A percentile compares a stretch with the other conserved stretches of the same genome.
Conservation (phyloP, 1,139 yeast genomes). For the Pichia sp. region DNA sequence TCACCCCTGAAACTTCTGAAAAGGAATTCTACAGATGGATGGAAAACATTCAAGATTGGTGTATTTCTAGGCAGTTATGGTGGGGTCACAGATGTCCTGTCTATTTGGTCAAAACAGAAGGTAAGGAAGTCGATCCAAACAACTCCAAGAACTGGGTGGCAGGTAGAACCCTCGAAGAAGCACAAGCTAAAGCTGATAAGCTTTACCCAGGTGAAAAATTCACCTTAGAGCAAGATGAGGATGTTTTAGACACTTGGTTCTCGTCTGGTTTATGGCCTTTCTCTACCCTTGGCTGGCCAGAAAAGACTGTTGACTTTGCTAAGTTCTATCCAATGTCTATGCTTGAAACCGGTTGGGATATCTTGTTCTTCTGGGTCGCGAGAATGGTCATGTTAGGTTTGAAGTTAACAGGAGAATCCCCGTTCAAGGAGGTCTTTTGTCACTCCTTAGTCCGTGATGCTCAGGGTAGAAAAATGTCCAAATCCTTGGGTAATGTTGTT, state of each 20-base stretch:
- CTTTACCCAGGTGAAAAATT: conserved; percentile 69
- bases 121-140: conserved; percentile 53
- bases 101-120: conserved; percentile 79
- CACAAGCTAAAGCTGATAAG: conserved; percentile 69
- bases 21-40: conserved; percentile 94
- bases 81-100: conserved; percentile 99
- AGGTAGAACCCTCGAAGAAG: conserved; percentile 79
- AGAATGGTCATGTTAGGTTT: conserved; percentile 92
- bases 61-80: conserved; percentile 98
- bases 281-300: conserved; percentile 95
- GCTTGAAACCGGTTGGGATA: conserved; percentile 99
- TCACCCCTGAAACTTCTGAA: conserved; percentile 85
- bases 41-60: conserved; percentile 97
- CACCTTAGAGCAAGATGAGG: conserved; percentile 91
- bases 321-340: conserved; percentile 84
- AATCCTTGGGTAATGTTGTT: conserved; percentile 91
- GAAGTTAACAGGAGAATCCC: conserved; percentile 85
- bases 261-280: conserved; percentile 98
- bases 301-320: conserved; percentile 65
- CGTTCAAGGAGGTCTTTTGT: conserved; percentile 95
- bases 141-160: conserved; percentile 87
- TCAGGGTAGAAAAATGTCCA: conserved; percentile 98
- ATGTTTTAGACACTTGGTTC: conserved; percentile 98
- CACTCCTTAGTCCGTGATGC: conserved; percentile 98
- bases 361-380: conserved; percentile 96